Evolutionary conservation across 106 monocot species (phyloP), one percentile per base, ranked within the genome.

Genomic region (Apostasia ramifera): DNA sequence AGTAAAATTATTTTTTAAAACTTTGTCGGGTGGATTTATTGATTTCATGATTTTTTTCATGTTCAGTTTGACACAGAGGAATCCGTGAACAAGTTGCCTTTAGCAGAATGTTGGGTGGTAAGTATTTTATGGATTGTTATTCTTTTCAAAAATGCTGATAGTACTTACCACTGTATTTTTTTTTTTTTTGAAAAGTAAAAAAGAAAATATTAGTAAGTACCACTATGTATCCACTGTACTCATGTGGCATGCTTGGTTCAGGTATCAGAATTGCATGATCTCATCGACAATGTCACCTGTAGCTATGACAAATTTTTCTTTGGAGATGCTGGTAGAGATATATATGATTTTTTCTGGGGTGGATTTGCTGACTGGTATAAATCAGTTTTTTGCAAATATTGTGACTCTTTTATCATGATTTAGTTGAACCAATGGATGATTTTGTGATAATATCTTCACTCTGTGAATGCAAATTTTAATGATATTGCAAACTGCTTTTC

Each of bases 101-200:
- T 97, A 47, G 76, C 97, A 50, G 97, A 97, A 77, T 83, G 86
- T 56, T 97, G 97, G 97, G 97, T 97, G 92, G 97, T 97, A 77
- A 81, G 84, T 70, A 6, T 47, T 26, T 12, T 11, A 43, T 60
- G 6, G 2, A 71, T 8, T 13, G 58, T n/a, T 71, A 9, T 47
- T 10, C 63, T 68, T 13, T 60, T 44, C 48, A 53, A 26, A 26
- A 26, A 26, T 26, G 26, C 26, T 26, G 26, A 26, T 26, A 26
- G 26, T 26, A 26, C 26, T 26, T 26, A 26, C 26, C 26, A 26
- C 26, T 26, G 26, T 26, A 0, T 26, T 0, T 26, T 26, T 26
- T 26, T 26, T 26, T 26, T 26, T 26, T 26, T 26, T 26, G 26
- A 26, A 26, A 26, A 26, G 26, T 26, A 26, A 26, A 26, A 26